phyloP scores from a whole-genome alignment of 192 early-diverging fungal genomes.

The Coemansia sp. region DNA sequence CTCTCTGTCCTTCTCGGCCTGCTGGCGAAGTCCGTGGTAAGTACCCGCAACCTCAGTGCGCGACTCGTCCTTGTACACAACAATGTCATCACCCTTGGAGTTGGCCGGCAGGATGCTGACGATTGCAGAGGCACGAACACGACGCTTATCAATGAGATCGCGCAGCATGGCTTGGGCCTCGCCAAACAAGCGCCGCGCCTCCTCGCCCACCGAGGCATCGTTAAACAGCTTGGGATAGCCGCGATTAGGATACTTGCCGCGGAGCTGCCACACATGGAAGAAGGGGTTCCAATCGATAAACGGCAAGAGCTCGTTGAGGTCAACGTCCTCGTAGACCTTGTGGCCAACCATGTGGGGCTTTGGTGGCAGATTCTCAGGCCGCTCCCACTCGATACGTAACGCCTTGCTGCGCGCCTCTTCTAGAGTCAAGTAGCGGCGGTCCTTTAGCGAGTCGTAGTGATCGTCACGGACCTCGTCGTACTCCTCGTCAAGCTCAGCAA shows the following conservation, averaged over 20 bases:
- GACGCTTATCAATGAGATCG: constrained; percentile 75
- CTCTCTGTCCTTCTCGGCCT: constrained; percentile 85
- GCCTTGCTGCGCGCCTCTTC: constrained; percentile 68
- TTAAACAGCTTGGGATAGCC: constrained; percentile 98
- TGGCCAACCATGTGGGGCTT: constrained; percentile 86
- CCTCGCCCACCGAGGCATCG: constrained; percentile 88
- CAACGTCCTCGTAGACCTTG: constrained; percentile 74
- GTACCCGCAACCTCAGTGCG: constrained; percentile 67
- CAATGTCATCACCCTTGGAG: constrained; percentile 87
- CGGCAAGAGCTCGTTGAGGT: constrained; percentile 73
- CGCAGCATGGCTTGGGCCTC: constrained; percentile 84
- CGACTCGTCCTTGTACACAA: constrained; percentile 79
- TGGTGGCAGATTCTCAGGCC: constrained; percentile 62
- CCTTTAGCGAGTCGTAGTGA: constrained; percentile 91
- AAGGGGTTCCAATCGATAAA: constrained; percentile 99
- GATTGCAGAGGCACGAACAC: constrained; percentile 74
- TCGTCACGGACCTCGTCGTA: constrained; percentile 94
- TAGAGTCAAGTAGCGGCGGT: constrained; percentile 75
- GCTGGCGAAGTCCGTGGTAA: constrained; percentile 89
- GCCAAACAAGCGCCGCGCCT: constrained; percentile 87
- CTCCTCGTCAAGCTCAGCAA: constrained; percentile 87
- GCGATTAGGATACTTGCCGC: constrained; percentile 95
- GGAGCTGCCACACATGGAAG: constrained; percentile 97
- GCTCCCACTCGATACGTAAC: constrained; percentile 72
- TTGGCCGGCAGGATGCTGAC: constrained; percentile 91